Conservation (phyloP, 1,284 basidiomycete genomes). For the Ganoderma resinaceum region DNA sequence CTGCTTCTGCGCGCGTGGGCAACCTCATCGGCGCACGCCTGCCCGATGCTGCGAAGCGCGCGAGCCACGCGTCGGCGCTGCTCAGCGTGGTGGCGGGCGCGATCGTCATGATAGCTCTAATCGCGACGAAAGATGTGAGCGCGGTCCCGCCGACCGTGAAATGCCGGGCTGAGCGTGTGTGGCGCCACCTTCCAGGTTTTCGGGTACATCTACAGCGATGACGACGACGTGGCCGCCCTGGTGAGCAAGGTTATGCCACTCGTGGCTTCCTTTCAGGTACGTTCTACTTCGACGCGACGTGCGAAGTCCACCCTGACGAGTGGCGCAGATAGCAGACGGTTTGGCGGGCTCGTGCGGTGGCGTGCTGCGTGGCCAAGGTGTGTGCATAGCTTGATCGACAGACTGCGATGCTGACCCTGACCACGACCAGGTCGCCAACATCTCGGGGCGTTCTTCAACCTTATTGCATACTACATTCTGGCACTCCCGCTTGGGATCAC, state of each 20-base stretch:
- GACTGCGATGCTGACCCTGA: not conserved
- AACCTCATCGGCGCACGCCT: conserved; percentile 72
- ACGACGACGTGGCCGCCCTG: conserved; percentile 62
- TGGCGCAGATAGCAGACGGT: conserved; percentile 66
- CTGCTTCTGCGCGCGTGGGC: conserved; percentile 76
- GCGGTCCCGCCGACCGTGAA: not conserved
- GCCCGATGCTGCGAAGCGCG: conserved; percentile 59
- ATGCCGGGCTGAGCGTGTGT: not conserved
- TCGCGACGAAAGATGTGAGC: conserved; percentile 61
- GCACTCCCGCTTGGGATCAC: conserved; percentile 76
- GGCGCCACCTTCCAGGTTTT: conserved; percentile 51
- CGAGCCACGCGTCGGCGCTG: conserved; percentile 68
- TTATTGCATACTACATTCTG: conserved; percentile 79
- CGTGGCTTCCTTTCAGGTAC: conserved; percentile 80
- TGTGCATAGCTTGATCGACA: not conserved
- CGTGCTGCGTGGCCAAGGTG: conserved; percentile 72
- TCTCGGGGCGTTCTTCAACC: conserved; percentile 76
- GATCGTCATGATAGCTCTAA: conserved; percentile 65
- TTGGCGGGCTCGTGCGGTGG: conserved; percentile 78
- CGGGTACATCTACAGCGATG: conserved; percentile 76
- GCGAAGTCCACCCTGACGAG: not conserved
- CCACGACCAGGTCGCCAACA: conserved; percentile 65
- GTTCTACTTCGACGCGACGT: conserved; percentile 13
- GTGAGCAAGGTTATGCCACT: conserved; percentile 80
- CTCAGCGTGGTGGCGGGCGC: conserved; percentile 66